Conservation (phyloP, 306 rosid genomes). For the Quercus bicolor region DNA sequence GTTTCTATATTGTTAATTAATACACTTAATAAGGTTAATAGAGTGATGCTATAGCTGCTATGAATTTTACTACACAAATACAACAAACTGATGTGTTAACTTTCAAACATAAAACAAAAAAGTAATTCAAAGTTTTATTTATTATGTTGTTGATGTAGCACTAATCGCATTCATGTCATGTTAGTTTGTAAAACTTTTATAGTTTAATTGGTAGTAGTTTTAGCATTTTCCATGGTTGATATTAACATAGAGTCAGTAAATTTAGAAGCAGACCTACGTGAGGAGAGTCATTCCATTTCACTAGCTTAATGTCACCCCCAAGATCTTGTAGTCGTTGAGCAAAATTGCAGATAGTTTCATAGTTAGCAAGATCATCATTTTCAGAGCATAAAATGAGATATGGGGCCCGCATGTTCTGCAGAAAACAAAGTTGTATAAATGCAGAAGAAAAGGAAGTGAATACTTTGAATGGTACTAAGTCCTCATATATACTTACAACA, state of each 20-base stretch:
- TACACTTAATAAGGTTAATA: too few relatives aligned
- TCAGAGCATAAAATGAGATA: slow-evolving; percentile 86
- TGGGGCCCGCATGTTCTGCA: slow-evolving; percentile 86
- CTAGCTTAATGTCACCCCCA: slow-evolving; percentile 77
- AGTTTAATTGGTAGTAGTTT: background rate
- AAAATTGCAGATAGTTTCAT: slow-evolving; percentile 72
- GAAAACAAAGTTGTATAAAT: slow-evolving; percentile 16
- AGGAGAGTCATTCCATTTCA: slow-evolving; percentile 82
- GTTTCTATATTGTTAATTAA: background rate
- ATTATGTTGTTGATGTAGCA: too few relatives aligned
- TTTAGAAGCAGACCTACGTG: slow-evolving; percentile 72
- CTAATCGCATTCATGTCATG: too few relatives aligned
- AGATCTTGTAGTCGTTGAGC: slow-evolving; percentile 58
- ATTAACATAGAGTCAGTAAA: background rate
- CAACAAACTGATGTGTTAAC: too few relatives aligned
- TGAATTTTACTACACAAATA: too few relatives aligned
- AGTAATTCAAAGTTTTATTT: too few relatives aligned
- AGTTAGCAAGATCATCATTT: slow-evolving; percentile 81
- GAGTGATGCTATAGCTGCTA: too few relatives aligned
- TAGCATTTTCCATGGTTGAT: background rate
- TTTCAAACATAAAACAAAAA: too few relatives aligned
- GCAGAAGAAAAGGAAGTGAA: background rate
- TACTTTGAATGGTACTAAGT: background rate
- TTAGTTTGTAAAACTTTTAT: too few relatives aligned
- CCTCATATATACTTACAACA: slow-evolving; percentile 48